These are phyloP conservation scores for Dactylis glomerata DNA, from an alignment of 176 grass and related monocot species.

Conservation along the genomic window DNA sequence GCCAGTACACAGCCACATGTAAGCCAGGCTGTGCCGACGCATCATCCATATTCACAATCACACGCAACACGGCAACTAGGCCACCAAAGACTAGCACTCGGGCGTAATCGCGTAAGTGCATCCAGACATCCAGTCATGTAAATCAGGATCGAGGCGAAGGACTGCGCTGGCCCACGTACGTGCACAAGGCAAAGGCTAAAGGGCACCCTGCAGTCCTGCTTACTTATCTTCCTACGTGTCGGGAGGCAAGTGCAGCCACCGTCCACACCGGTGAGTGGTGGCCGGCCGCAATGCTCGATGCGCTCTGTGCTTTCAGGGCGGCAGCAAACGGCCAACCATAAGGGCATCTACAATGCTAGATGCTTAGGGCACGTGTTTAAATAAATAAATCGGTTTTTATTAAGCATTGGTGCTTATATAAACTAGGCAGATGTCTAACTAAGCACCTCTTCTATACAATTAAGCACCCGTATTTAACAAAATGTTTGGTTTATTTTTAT, in stretches of 20 bases:
- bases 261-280: not conserved
- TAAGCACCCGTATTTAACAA: no score
- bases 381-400: no score
- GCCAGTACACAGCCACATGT: constrained; percentile 4
- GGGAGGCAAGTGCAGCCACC: not conserved
- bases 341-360: no score
- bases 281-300: not conserved
- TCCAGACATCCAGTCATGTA: not conserved
- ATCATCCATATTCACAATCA: not conserved
- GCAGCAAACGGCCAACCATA: not conserved
- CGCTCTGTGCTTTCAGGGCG: not conserved
- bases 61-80: not conserved
- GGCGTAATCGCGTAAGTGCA: not conserved
- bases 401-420: no score
- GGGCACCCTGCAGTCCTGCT: no score
- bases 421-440: no score
- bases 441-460: no score
- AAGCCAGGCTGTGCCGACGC: not conserved
- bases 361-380: no score
- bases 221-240: constrained; percentile 16
- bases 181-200: not conserved
- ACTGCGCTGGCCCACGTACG: not conserved
- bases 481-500: no score
- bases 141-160: not conserved
- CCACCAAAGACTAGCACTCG: not conserved